phyloP scores from a whole-genome alignment of 108 stramenopile genomes.

The Nitzschia putrida region DNA sequence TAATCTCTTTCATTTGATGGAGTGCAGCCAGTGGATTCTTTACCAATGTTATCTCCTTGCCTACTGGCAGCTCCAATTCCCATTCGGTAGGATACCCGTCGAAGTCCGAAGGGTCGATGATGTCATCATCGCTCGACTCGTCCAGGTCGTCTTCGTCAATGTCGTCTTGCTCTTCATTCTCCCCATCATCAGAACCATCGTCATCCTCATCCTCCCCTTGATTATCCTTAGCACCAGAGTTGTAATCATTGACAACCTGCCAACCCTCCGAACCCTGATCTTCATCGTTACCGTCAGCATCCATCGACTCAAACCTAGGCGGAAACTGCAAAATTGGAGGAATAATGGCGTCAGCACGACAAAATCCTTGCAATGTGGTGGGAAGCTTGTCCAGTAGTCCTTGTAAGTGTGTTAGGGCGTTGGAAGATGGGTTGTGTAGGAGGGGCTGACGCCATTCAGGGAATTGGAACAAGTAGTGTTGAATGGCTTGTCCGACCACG shows the following conservation, averaged over 20 bases:
- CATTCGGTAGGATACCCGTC: conserved; percentile 41
- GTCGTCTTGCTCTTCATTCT: not conserved
- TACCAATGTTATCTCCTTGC: conserved; percentile 12
- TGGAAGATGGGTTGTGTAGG: conserved; percentile 25
- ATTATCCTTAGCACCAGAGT: not conserved
- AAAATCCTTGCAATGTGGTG: conserved; percentile 42
- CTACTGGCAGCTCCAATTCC: conserved; percentile 6
- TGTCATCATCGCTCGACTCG: conserved; percentile 19
- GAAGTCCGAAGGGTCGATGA: conserved; percentile 43
- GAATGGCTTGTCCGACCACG: conserved; percentile 63
- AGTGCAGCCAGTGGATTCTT: conserved; percentile 67
- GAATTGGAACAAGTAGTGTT: conserved; percentile 64
- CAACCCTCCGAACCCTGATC: not conserved
- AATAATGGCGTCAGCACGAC: conserved; percentile 47
- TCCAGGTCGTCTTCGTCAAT: conserved; percentile 21
- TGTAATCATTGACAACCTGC: not conserved
- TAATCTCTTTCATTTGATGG: conserved; percentile 47
- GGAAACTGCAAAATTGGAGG: conserved; percentile 60
- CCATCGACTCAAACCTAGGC: conserved; percentile 24
- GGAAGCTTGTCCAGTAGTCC: conserved; percentile 52
- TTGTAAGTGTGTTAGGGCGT: conserved; percentile 45
- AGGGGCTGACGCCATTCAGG: conserved; percentile 71
- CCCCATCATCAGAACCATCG: conserved; percentile 31
- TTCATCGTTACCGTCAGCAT: conserved; percentile 21
- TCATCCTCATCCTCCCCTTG: conserved; percentile 11